Percentiles rank a stretch among this genome's conserved stretches.
phyloP scores from a whole-genome alignment of 768 basidiomycete genomes.

The Auriscalpium orientale region DNA sequence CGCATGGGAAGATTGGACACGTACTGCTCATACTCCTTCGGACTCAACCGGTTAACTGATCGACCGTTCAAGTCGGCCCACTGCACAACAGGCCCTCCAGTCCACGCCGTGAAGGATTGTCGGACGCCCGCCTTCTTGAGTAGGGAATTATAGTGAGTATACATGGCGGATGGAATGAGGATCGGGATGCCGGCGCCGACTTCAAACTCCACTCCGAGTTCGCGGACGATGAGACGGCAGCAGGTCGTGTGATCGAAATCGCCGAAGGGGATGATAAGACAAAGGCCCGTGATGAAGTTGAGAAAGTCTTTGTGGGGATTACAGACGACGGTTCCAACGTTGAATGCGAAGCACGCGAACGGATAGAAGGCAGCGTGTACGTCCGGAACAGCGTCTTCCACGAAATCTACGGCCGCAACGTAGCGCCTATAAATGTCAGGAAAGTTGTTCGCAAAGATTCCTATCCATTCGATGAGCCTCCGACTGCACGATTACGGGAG shows the following conservation, averaged over 20 bases:
- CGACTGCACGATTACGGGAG: background rate
- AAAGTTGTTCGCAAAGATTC: background rate
- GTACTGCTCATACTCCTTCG: too few species aligned
- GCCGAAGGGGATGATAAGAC: too few species aligned
- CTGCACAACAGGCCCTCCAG: too few species aligned
- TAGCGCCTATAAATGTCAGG: background rate
- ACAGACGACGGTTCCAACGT: background rate
- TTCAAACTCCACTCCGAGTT: conserved; percentile 6
- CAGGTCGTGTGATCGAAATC: background rate
- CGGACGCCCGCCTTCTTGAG: too few species aligned
- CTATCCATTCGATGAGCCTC: background rate
- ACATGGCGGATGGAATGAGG: conserved; percentile 7
- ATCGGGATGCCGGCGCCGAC: conserved; percentile 3
- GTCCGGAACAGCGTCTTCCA: background rate
- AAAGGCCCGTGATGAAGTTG: too few species aligned
- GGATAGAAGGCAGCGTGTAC: conserved; percentile 1
- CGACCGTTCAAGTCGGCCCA: too few species aligned
- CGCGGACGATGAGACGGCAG: background rate
- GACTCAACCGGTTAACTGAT: too few species aligned
- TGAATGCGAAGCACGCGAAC: conserved; percentile 5
- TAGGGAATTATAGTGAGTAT: conserved; percentile 14
- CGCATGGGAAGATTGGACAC: too few species aligned
- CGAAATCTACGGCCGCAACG: background rate
- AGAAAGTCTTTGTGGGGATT: background rate
- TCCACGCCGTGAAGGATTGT: too few species aligned